Conservation (phyloP, 163 green algal species). For the Scenedesmus sp. region DNA sequence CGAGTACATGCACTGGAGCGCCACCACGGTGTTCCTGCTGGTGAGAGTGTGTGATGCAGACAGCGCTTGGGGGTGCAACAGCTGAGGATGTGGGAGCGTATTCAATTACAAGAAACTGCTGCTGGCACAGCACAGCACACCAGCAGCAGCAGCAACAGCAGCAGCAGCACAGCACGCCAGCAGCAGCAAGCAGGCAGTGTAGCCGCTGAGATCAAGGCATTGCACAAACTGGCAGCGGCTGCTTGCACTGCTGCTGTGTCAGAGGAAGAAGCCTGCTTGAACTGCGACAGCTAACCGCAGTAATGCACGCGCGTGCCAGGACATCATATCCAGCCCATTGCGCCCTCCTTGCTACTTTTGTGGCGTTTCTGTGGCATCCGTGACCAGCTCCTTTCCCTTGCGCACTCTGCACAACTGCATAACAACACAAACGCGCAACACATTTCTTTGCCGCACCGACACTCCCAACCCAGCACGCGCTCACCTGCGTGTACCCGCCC, state of each 20-base stretch:
- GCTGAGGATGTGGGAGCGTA: not conserved
- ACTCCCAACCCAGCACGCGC: not conserved
- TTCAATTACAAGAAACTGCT: not conserved
- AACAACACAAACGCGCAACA: too few relatives aligned
- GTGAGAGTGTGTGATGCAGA: not conserved
- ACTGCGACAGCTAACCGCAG: not conserved
- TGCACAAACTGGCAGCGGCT: not conserved
- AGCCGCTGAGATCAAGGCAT: not conserved
- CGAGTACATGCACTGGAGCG: constrained; percentile 46
- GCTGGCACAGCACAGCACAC: not conserved
- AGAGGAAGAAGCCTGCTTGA: not conserved
- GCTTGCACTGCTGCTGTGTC: not conserved
- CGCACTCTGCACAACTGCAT: too few relatives aligned
- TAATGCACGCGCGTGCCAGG: too few relatives aligned
- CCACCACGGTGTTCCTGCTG: constrained; percentile 71
- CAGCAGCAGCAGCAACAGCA: too few relatives aligned
- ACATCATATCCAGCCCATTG: too few relatives aligned
- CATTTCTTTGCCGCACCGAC: too few relatives aligned
- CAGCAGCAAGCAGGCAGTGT: not conserved
- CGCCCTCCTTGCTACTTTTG: too few relatives aligned
- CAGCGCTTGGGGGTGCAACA: not conserved
- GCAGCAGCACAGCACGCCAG: not conserved
- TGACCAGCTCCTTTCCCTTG: too few relatives aligned
- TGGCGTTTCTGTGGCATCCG: too few relatives aligned
- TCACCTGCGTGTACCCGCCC: too few relatives aligned